Base-by-base conservation (phyloP, 345 rosid species). In the thale cress (Arabidopsis thaliana) region DNA sequence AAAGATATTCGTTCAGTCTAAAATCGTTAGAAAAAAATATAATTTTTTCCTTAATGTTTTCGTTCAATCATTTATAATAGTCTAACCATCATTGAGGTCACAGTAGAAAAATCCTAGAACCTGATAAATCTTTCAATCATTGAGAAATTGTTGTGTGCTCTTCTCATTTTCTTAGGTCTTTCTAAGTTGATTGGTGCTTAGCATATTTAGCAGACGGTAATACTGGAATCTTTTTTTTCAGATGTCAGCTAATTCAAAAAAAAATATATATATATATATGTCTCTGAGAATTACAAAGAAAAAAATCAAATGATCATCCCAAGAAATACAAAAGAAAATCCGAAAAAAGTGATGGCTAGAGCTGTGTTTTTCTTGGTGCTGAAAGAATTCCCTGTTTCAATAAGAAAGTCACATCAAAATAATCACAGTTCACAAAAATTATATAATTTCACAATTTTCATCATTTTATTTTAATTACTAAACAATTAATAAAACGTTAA, bases 311-410 rank as follows among this genome's bases (percentile, higher is more conserved):
- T 53, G 4, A 33, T 40, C 44, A 71, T 44, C 32, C 32, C 49
- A 4, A 50, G 20, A 51, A 71, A 72, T 37, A 59, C 45, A 34
- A 71, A 65, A 67, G 55, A 65, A 58, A 71, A 59, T 41, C 67
- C 77, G 30, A 42, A 20, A 11, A 65, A 10, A n/a, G 64, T 52
- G 41, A 38, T 33, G 9, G 55, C 34, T 23, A 62, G 9, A 13
- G 63, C 64, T 72, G 41, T 63, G 14, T 38, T 57, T 48, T 14
- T 46, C 22, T 48, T 28, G 62, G 41, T 65, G 57, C 40, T 42
- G 25, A 2, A 33, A 10, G 72, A 71, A 3, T 45, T 71, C 72
- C 40, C 80, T 71, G 77, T 32, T 78, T 71, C 68, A 71, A 22
- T n/a, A 9, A 59, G 23, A 71, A 14, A 8, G 23, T 48, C 71